A percentile compares a stretch with the other conserved stretches of the same genome.
phyloP scores from a whole-genome alignment of 495 filamentous ascomycete species.

The Penicillium paradoxum region DNA sequence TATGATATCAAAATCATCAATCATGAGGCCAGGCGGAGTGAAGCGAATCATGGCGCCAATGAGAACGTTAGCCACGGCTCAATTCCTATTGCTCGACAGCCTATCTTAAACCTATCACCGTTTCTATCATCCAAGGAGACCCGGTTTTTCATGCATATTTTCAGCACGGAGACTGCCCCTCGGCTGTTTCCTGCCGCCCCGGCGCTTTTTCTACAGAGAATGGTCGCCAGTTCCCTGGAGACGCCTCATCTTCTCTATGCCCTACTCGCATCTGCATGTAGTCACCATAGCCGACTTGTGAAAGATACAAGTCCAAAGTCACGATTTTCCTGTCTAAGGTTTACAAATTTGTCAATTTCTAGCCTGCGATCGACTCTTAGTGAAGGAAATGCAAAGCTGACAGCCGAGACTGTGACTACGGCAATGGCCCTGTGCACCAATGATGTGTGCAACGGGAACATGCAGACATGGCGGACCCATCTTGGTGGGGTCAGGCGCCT shows the following conservation, averaged over 20 bases:
- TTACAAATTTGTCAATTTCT: slow-evolving; percentile 30
- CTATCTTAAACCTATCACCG: slow-evolving; percentile 15
- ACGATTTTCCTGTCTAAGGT: slow-evolving; percentile 18
- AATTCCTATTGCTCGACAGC: slow-evolving; percentile 10
- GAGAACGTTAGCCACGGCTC: not conserved
- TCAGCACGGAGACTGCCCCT: slow-evolving; percentile 25
- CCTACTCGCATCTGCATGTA: slow-evolving; percentile 24
- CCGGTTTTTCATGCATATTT: slow-evolving; percentile 26
- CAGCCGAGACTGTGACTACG: slow-evolving; percentile 23
- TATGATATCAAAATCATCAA: slow-evolving; percentile 23
- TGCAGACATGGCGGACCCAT: slow-evolving; percentile 27
- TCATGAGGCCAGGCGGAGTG: not conserved
- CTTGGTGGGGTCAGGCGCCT: slow-evolving; percentile 25
- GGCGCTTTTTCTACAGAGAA: slow-evolving; percentile 18
- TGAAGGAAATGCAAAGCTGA: slow-evolving; percentile 8
- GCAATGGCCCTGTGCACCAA: slow-evolving; percentile 35
- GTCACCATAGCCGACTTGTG: slow-evolving; percentile 28
- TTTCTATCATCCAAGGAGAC: slow-evolving; percentile 20
- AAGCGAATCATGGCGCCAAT: not conserved
- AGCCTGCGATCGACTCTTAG: slow-evolving; percentile 18
- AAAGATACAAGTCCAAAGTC: slow-evolving; percentile 13
- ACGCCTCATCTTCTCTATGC: slow-evolving; percentile 30
- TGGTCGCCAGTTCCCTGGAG: slow-evolving; percentile 23
- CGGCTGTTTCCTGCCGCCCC: slow-evolving; percentile 28
- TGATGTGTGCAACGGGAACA: slow-evolving; percentile 35